Evolutionary conservation across 2,329 filamentous ascomycete species (phyloP).

Genomic region (Diaporthe ilicicola): DNA sequence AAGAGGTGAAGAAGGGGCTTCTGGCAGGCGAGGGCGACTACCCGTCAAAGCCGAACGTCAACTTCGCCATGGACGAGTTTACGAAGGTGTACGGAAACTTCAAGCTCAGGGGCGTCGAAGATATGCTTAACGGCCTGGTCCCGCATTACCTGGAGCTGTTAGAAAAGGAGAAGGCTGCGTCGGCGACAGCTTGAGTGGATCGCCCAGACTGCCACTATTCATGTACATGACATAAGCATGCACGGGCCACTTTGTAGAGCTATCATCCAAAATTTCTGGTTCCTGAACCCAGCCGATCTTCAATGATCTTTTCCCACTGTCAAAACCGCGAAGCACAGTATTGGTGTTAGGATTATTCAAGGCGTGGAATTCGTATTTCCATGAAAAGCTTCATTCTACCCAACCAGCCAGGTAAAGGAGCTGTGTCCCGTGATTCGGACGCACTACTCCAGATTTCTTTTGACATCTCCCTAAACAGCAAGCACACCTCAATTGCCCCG

Average conservation of each 20-base stretch:
- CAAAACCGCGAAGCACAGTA: background rate
- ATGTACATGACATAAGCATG: conserved; percentile 18
- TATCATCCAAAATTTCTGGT: conserved; percentile 18
- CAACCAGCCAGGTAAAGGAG: background rate
- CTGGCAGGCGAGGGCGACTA: conserved; percentile 30
- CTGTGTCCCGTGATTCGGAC: background rate
- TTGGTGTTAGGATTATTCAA: background rate
- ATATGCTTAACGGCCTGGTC: conserved; percentile 26
- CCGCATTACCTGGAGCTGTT: conserved; percentile 32
- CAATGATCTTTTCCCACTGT: background rate
- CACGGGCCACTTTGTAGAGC: background rate
- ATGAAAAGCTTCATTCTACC: background rate
- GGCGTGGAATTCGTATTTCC: background rate
- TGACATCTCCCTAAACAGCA: background rate
- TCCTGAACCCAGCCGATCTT: background rate
- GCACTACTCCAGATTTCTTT: background rate
- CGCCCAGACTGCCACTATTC: background rate
- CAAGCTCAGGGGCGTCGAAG: conserved; percentile 27
- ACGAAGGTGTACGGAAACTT: conserved; percentile 22
- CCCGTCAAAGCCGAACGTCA: conserved; percentile 28
- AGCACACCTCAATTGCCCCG: conserved; percentile 54
- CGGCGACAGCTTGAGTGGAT: background rate
- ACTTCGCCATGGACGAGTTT: conserved; percentile 1
- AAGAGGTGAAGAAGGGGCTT: conserved; percentile 30
- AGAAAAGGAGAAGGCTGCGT: conserved; percentile 9